Evolutionary conservation across 176 grass and related monocot genomes (phyloP).

Genomic region (Rhipidocladum racemiflorum): DNA sequence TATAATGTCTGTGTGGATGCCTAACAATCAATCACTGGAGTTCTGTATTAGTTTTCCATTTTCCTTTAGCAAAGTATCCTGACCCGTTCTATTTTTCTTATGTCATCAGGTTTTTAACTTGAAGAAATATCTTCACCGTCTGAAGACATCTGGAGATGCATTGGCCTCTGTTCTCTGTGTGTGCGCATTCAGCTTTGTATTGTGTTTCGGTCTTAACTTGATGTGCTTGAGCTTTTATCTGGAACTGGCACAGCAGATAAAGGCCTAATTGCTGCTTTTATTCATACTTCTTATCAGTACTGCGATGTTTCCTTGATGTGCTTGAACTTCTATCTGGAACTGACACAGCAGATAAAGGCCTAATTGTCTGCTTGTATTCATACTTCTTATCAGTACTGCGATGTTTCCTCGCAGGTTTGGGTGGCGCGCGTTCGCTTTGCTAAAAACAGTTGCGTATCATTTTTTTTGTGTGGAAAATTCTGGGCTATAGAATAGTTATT

Average conservation of each 20-base stretch:
- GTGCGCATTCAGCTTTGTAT: not conserved
- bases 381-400: not conserved
- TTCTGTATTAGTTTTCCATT: not conserved
- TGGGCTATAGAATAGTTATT: not conserved
- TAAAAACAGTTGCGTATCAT: not conserved
- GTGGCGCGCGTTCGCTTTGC: not conserved
- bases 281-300: not conserved
- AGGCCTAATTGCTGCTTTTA: not conserved
- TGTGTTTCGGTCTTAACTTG: not conserved
- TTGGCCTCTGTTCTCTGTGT: not conserved
- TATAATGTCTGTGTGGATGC: not conserved
- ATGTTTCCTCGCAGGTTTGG: conserved; percentile 1
- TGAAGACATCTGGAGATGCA: not conserved
- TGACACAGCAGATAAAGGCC: not conserved
- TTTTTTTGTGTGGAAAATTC: not conserved
- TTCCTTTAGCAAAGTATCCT: not conserved
- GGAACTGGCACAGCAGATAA: not conserved
- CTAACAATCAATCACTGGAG: not conserved
- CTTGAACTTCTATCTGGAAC: not conserved
- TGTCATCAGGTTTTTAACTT: not conserved
- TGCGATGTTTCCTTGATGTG: not conserved
- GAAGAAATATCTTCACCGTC: not conserved
- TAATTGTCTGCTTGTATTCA: too few relatives aligned
- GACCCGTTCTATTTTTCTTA: not conserved
- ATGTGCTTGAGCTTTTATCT: not conserved